Conservation (phyloP, 768 basidiomycete species). For the Coprinopsis strossmayeri region DNA sequence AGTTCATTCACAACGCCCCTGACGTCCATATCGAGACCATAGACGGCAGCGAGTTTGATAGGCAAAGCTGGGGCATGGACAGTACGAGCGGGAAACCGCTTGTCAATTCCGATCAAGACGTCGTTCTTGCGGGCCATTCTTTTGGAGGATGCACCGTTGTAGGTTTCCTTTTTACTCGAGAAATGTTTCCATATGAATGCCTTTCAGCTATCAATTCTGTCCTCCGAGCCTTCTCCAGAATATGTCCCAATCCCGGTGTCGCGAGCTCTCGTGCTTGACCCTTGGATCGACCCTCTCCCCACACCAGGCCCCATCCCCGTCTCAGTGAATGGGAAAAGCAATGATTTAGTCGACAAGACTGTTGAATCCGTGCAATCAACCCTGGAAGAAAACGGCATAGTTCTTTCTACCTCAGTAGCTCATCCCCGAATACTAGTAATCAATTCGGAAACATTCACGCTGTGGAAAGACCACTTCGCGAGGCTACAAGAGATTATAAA, state of each 20-base stretch:
- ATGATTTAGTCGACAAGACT: background rate
- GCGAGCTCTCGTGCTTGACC: slow-evolving; percentile 65
- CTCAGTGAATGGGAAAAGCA: background rate
- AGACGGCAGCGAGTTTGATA: slow-evolving; percentile 29
- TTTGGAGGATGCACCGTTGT: slow-evolving; percentile 45
- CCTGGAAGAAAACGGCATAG: slow-evolving; percentile 9
- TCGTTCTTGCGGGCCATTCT: slow-evolving; percentile 38
- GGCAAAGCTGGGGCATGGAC: slow-evolving; percentile 33
- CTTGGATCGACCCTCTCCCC: slow-evolving; percentile 77
- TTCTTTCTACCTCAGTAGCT: slow-evolving; percentile 4
- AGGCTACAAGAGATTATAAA: slow-evolving; percentile 47
- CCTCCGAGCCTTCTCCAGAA: slow-evolving; percentile 36
- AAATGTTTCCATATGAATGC: background rate
- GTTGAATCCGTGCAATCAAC: slow-evolving; percentile 7
- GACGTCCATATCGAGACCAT: slow-evolving; percentile 28
- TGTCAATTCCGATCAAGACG: slow-evolving; percentile 26
- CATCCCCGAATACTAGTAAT: slow-evolving; percentile 52
- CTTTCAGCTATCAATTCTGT: slow-evolving; percentile 50
- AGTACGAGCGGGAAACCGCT: slow-evolving; percentile 16
- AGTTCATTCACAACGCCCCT: slow-evolving; percentile 37
- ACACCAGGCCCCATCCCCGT: slow-evolving; percentile 44
- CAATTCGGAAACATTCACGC: slow-evolving; percentile 71
- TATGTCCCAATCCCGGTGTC: slow-evolving; percentile 44
- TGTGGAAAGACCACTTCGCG: slow-evolving; percentile 72
- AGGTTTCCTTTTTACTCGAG: slow-evolving; percentile 10